Evolutionary conservation across 257 asterid species (phyloP), one percentile per base, ranked within the genome.

Genomic region (Rhazya stricta): DNA sequence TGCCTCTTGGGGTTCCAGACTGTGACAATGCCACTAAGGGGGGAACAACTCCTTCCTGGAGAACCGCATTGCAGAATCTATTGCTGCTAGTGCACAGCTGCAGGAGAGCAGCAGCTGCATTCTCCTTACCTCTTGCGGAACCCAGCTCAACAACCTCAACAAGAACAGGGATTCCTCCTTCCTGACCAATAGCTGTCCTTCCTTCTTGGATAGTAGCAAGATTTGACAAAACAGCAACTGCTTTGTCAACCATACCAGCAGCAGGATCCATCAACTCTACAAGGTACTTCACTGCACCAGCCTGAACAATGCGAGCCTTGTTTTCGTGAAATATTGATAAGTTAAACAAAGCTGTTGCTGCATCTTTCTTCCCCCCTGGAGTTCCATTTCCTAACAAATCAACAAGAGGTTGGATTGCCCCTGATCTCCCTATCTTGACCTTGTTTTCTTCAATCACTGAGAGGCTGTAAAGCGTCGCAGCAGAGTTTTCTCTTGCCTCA

Each of bases 131-230:
- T 82, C 97, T 83, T 30, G 86, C 93, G 25, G 98, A 90, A 7
- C 97, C 98, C 36, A 92, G 82, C 85, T 92, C 98, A 51, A 91
- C 92, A 75, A 92, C 96, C 87, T 92, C 98, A 72, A 92, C 98
- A 75, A 92, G 76, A 54, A 88, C 85, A 6, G 94, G 96, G 67
- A 92, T 88, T 21, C 96, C 97, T 29, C 96, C 96, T 71, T 85
- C 84, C 79, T 81, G 92, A 80, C 96, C 96, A 63, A 92, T 92
- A 6, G 86, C 86, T 3, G 86, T 71, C 82, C 96, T 82, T 63
- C 94, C 98, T 78, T 91, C 98, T 2, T 74, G 92, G 76, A 86
- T 88, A 19, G 94, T 90, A 19, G 97, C 88, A 74, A 92, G 97
- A 82, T 91, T 89, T 13, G 97, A 91, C 71, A 89, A 79, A 76